Percentiles rank a stretch among this genome's conserved stretches.
Evolutionary conservation across 208 protist genomes (phyloP).

Genomic region (Polymyxa betae): DNA sequence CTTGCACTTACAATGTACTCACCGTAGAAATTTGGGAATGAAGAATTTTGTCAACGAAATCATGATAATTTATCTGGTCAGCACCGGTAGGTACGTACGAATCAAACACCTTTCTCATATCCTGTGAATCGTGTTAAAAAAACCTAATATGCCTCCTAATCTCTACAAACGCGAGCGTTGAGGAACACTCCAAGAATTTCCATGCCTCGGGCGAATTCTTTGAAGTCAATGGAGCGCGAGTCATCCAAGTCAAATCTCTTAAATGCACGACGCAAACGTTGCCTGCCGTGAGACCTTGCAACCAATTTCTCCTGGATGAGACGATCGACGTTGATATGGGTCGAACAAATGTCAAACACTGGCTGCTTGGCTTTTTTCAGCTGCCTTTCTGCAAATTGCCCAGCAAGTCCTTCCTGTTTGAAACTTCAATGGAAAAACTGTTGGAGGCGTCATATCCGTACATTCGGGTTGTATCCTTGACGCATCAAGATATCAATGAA

Average conservation of each 20-base stretch:
- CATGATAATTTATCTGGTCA: background rate
- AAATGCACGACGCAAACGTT: background rate
- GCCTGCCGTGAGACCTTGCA: background rate
- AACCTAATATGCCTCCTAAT: background rate
- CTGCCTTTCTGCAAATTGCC: conserved; percentile 30
- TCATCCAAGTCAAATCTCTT: background rate
- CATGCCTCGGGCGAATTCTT: background rate
- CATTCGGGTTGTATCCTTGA: conserved; percentile 11
- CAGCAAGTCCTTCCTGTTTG: background rate
- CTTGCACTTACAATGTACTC: background rate
- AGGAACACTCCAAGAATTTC: background rate
- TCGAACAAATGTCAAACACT: background rate
- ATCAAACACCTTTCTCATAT: conserved; percentile 36
- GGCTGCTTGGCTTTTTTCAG: background rate
- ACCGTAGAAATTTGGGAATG: background rate
- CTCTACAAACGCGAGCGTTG: background rate
- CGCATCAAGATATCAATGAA: background rate
- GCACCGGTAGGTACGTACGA: background rate
- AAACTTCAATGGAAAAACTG: background rate
- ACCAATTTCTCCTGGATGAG: background rate
- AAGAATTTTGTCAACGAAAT: conserved; percentile 30
- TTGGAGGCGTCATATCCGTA: background rate
- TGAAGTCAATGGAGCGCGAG: conserved; percentile 3
- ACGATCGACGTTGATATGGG: conserved; percentile 10
- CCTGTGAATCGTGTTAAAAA: background rate